Evolutionary conservation across 2,329 filamentous ascomycete species (phyloP).

Genomic region (Sarocladiaceae sp.): DNA sequence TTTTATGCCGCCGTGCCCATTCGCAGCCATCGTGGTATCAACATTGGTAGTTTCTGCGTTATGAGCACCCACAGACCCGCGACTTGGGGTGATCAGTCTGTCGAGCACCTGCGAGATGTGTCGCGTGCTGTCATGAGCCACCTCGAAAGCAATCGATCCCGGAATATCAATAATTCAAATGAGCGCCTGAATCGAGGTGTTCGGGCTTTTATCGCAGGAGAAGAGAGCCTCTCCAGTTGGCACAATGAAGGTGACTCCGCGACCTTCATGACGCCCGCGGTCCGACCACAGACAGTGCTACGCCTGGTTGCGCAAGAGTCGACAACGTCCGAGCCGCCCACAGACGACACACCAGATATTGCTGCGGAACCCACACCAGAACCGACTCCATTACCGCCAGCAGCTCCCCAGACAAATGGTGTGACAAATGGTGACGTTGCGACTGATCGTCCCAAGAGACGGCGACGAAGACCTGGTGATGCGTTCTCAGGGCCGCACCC

Average conservation of each 20-base stretch:
- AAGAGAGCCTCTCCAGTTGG: slow-evolving; percentile 22
- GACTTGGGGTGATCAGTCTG: slow-evolving; percentile 21
- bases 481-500: slow-evolving; percentile 1
- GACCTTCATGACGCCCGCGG: background rate
- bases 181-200: slow-evolving; percentile 33
- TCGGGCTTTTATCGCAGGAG: slow-evolving; percentile 31
- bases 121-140: slow-evolving; percentile 31
- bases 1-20: slow-evolving; percentile 41
- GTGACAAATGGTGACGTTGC: background rate
- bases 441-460: background rate
- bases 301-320: background rate
- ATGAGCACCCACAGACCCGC: slow-evolving; percentile 15
- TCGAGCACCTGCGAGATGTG: slow-evolving; percentile 21
- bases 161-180: slow-evolving; percentile 22
- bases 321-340: background rate
- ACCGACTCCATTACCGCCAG: background rate
- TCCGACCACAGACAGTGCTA: background rate
- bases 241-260: background rate
- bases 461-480: background rate
- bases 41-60: slow-evolving; percentile 37
- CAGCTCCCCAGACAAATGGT: too few species aligned
- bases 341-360: background rate
- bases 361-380: background rate
- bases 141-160: slow-evolving; percentile 26
- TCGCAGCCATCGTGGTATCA: slow-evolving; percentile 32